These are phyloP conservation scores for Blastobotrys arbuscula DNA, from an alignment of 1,139 yeast species.

Conservation along the genomic window DNA sequence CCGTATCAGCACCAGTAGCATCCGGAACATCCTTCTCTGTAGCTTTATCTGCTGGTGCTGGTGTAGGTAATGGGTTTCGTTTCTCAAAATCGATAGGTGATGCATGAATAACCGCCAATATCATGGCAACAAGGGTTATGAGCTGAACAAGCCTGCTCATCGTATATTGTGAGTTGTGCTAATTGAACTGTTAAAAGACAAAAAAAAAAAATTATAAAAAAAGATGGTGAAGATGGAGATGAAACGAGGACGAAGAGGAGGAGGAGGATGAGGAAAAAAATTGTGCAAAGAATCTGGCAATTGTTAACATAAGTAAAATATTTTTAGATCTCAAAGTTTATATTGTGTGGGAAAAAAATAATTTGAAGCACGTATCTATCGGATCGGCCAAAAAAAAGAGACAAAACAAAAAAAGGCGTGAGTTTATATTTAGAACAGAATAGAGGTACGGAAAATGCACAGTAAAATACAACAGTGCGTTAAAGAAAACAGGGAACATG, in stretches of 20 bases:
- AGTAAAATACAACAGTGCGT: too few species aligned
- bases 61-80: not conserved
- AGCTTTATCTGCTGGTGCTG: not conserved
- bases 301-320: too few species aligned
- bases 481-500: too few species aligned
- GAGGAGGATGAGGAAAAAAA: not conserved
- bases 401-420: too few species aligned
- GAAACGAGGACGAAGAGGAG: too few species aligned
- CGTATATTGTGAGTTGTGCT: not conserved
- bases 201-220: not conserved
- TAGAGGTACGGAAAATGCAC: too few species aligned
- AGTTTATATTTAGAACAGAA: too few species aligned
- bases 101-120: not conserved
- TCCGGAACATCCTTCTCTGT: not conserved
- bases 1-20: not conserved
- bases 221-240: too few species aligned
- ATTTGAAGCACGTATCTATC: too few species aligned
- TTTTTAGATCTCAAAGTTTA: too few species aligned
- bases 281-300: not conserved
- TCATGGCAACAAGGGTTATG: not conserved
- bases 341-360: too few species aligned
- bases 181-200: not conserved
- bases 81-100: not conserved
- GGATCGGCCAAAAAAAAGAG: too few species aligned
- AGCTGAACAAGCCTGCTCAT: slow-evolving; percentile 3